Base-by-base conservation (phyloP, 768 basidiomycete genomes). In the Arthromyces matolae region DNA sequence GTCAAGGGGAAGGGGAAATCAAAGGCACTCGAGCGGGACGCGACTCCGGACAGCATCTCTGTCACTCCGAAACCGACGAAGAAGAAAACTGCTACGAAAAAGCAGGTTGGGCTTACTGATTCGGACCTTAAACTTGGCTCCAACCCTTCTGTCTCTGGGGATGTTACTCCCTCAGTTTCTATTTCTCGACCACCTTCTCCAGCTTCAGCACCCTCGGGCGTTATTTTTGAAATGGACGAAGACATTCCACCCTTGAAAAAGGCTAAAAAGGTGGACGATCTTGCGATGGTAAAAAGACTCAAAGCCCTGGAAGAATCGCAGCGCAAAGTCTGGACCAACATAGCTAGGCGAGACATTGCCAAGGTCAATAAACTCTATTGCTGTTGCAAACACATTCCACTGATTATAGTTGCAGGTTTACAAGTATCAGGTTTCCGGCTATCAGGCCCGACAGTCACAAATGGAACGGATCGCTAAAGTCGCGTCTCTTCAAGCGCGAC, bases 241-340 rank as follows among this genome's bases (percentile, higher is more conserved):
- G 59, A 66, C 7, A 76, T 86, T 31, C 87, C 86, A 5, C 80
- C 83, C 10, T 66, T 91, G 59, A 87, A 76, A 68, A 81, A 76
- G 58, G 88, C 87, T 5, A 89, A 86, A 64, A 87, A 84, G 63
- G 71, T 87, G 2, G 89, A 91, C 45, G 86, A 86, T 37, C 69
- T 64, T 47, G 75, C 80, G 3, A 85, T 87, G 77, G 63, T 79
- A 20, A 89, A 89, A 60, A 80, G 90, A 32, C 72, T 91, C 49
- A 84, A 83, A 63, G 74, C 80, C 5, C 62, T 93, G 24, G 91
- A 92, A 61, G 93, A 93, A 56, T 74, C 86, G 0, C 92, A 93
- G 68, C 77, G 80, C 49, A 93, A 91, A 67, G 85, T 92, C 8
- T 95, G 93, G 93, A 84, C 83, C 18, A 89, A 84, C 57, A 93